phyloP scores from a whole-genome alignment of 208 protist genomes.

The Leishmania tarentolae region DNA sequence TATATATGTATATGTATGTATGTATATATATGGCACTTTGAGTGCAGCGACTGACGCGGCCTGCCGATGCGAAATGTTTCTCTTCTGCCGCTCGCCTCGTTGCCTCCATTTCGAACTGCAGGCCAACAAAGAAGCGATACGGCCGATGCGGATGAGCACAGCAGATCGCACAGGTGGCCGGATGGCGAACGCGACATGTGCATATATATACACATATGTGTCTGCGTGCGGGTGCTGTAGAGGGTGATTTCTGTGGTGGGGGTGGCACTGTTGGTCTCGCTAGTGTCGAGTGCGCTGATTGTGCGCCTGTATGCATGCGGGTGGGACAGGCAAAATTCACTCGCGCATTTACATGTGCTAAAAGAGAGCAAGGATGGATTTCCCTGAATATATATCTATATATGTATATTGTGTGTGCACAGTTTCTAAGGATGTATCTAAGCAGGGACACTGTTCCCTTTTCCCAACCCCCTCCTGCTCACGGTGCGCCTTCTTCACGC shows the following conservation, averaged over 20 bases:
- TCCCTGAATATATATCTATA: too few relatives aligned
- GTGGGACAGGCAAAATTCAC: background rate
- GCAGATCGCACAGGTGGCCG: background rate
- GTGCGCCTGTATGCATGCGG: conserved; percentile 5
- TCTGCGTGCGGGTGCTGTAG: background rate
- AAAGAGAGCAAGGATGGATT: background rate
- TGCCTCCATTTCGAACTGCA: background rate
- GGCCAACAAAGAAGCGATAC: too few relatives aligned
- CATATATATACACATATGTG: too few relatives aligned
- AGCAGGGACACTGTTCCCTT: background rate
- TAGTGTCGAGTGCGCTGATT: background rate
- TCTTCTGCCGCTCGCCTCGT: background rate
- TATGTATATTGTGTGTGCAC: background rate
- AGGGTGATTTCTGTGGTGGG: background rate
- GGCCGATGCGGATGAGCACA: background rate
- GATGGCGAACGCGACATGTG: background rate
- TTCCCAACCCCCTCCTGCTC: background rate
- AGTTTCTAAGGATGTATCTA: background rate
- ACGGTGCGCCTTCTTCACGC: background rate
- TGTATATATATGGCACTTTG: background rate
- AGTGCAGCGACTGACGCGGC: background rate
- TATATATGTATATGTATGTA: background rate
- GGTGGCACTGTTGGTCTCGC: background rate
- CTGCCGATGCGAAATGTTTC: background rate
- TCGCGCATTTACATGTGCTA: background rate